Base-by-base conservation (phyloP, 495 filamentous ascomycete species). In the Jackrogersella minutella region DNA sequence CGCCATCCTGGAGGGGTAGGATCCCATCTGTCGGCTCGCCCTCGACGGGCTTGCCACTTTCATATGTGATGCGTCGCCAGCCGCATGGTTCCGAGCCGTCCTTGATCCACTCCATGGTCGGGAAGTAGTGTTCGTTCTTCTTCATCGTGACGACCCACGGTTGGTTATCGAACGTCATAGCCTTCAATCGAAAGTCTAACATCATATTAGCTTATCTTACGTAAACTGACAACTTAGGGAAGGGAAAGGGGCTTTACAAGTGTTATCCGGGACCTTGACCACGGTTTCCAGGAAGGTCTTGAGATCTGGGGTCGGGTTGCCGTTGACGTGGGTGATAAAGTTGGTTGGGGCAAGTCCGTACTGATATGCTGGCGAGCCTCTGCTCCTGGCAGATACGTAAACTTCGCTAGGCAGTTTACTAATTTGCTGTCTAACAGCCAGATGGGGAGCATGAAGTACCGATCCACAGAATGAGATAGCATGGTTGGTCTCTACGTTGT, bases 91-190 rank as follows among this genome's bases (percentile, higher is more conserved):
- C 80, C 5, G 79, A 78, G 8, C 81, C 66, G 53, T 94, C 90
- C 71, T 93, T 93, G 71, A 90, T 84, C 75, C 91, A 93, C 76
- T 96, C 92, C 74, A 92, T 90, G 61, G 91, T 94, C 9, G 92
- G 91, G 84, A 96, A 96, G 74, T 99, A 99, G 77, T 99, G 95
- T 76, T 99, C 96, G 75, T 96, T 96, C 87, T 99, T 99, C 87
- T 99, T 99, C 88, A 99, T 97, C 22, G 94, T 97, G 16, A 95
- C 91, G 21, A 98, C 91, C 90, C 93, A 99, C 11, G 93, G 94
- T 13, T 98, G 93, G 64, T 95, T 96, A 74, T 99, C 95, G 71
- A 98, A 99, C 1, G 95, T 98, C 73, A 97, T 91, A 8, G 93
- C 91, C 63, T 91, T 89, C 11, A 99, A 82, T 19, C 96, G 87